Evolutionary conservation across 768 basidiomycete genomes (phyloP), one percentile per base, ranked within the genome.

Genomic region (Lactarius sp.): DNA sequence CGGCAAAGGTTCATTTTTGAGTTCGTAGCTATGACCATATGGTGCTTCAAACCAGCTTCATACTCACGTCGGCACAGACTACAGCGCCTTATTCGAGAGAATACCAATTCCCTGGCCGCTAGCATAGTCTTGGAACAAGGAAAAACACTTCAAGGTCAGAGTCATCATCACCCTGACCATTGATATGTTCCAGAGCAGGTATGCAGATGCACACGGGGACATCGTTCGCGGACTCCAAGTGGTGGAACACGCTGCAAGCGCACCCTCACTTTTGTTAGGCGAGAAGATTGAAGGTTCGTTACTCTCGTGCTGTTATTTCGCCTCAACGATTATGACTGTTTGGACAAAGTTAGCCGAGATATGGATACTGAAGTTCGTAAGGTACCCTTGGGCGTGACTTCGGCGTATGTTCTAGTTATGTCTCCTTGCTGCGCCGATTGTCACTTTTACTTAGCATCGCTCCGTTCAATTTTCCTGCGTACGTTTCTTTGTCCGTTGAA

Each of bases 121-220:
- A 93, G 88, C 69, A 98, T 98, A 60, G 93, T 95, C 31, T 77
- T 98, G 22, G 95, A 98, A 73, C 96, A 98, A 75, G 96, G 96
- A 16, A 98, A 98, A 78, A 99, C 96, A 0, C 75, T 91, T 49
- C 84, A 90, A 66, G 90, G 90, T 90, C 68, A 16, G 75, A 34
- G 55, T 22, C 18, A 41, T 74, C 73, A 57, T 39, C 10, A 12
- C 18, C 2, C 31, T 47, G 13, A 13, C 46, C 36, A 34, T 41
- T 59, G 49, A 49, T 27, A 37, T 51, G 47, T 22, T 50, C 4
- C 56, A 33, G 14, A 58, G 31, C 49, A 20, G 22, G 37, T 10
- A 31, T 47, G 37, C 67, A 89, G 96, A 99, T 76, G 96, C 96
- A 0, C 92, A 93, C 67, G 96, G 96, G 0, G 96, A 99, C 74